These are phyloP conservation scores for Flaveria ramosissima DNA, from an alignment of 129 eudicot genomes.

Conservation along the genomic window DNA sequence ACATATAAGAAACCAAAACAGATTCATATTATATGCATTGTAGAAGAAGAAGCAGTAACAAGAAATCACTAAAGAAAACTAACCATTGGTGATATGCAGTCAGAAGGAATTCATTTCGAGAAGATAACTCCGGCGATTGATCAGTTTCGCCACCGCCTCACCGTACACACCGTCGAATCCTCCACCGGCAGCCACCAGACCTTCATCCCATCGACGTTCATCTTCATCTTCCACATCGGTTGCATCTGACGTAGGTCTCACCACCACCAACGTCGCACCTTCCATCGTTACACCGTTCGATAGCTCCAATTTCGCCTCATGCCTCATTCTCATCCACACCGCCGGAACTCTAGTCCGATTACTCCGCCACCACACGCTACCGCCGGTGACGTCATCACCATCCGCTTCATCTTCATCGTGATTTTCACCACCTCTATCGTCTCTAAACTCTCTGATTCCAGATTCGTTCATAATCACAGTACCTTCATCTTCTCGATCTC, in stretches of 20 bases:
- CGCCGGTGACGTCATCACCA: slow-evolving; percentile 15
- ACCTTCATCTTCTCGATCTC: slow-evolving; percentile 55
- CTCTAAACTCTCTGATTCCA: slow-evolving; percentile 46
- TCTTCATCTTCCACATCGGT: slow-evolving; percentile 19
- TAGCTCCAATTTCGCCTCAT: slow-evolving; percentile 48
- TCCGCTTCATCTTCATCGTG: slow-evolving; percentile 25
- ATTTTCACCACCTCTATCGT: slow-evolving; percentile 27
- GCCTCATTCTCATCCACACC: slow-evolving; percentile 70
- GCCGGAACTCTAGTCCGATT: slow-evolving; percentile 63
- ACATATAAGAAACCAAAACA: background rate
- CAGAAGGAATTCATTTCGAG: slow-evolving; percentile 68
- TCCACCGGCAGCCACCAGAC: slow-evolving; percentile 31
- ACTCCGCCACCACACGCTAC: slow-evolving; percentile 58
- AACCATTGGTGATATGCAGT: background rate
- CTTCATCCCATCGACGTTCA: slow-evolving; percentile 44
- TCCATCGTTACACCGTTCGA: slow-evolving; percentile 50
- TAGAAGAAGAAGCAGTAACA: slow-evolving; percentile 11
- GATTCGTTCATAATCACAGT: slow-evolving; percentile 40
- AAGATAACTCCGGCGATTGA: slow-evolving; percentile 56
- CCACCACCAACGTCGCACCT: slow-evolving; percentile 66
- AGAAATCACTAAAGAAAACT: slow-evolving; percentile 11
- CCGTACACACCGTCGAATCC: slow-evolving; percentile 54
- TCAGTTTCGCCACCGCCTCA: slow-evolving; percentile 56
- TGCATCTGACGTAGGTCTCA: slow-evolving; percentile 40
- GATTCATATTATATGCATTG: slow-evolving; percentile 19